Evolutionary conservation across 352 stramenopile genomes (phyloP).

Genomic region (Phytophthora sp.): DNA sequence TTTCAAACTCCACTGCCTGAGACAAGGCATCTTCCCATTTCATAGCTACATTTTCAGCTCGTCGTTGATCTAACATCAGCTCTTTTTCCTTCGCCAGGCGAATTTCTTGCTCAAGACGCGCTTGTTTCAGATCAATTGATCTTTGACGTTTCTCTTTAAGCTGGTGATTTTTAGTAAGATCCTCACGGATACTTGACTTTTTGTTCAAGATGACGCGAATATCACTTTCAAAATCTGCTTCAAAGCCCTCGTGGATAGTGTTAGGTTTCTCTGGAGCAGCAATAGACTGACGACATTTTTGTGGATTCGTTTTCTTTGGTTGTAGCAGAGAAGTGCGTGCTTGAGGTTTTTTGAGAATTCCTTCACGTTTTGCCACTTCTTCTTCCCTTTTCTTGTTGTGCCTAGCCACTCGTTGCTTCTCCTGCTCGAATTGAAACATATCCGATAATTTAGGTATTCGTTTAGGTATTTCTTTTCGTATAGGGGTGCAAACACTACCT

Average conservation of each 20-base stretch:
- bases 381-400: conserved; percentile 33
- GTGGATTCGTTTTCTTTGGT: conserved; percentile 13
- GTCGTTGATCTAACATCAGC: conserved; percentile 35
- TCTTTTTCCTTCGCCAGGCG: conserved; percentile 15
- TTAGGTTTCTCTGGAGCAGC: not conserved
- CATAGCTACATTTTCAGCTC: conserved; percentile 57
- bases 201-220: conserved; percentile 10
- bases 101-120: conserved; percentile 20
- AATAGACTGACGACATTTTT: not conserved
- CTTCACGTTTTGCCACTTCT: conserved; percentile 22
- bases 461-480: no score
- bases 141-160: conserved; percentile 34
- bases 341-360: conserved; percentile 38
- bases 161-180: not conserved
- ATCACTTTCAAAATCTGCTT: conserved; percentile 10
- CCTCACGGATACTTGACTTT: not conserved
- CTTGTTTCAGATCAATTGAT: conserved; percentile 37
- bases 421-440: conserved; percentile 16
- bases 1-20: conserved; percentile 29
- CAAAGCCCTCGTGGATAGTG: not conserved
- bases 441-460: not conserved
- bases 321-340: conserved; percentile 28
- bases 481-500: conserved; percentile 22
- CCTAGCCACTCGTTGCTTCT: conserved; percentile 33
- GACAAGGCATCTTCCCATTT: conserved; percentile 51